Base-by-base conservation (phyloP, 225 moss, liverwort and hornwort species). In the Physcomitrium patens region DNA sequence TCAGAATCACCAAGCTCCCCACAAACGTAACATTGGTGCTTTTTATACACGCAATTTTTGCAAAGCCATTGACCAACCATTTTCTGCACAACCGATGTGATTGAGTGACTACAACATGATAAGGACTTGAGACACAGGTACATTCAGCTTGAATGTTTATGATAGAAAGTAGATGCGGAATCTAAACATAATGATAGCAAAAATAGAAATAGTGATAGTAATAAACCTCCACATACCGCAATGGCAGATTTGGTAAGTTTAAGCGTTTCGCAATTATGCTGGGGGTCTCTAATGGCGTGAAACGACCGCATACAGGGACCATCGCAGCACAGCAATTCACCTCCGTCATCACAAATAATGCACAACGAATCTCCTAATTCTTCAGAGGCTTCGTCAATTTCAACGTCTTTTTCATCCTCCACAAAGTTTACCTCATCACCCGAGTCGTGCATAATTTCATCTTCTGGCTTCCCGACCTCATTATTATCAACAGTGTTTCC, bases 261-360 rank as follows among this genome's bases (percentile, higher is more conserved):
- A 67, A 89, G 77, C n/a, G 81, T 57, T 47, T 4, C 11, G 62
- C 89, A 89, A 0, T 71, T 8, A 20, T 45, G 37, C 0, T 13
- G 0, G 0, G 0, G 0, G 59, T 24, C n/a, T 14, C 0, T 27
- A 41, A 69, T 59, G n/a, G 89, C 81, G 78, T 89, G 89, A 70
- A 82, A 89, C 31, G 89, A 84, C 75, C 89, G 89, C 86, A 86
- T 73, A 41, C 89, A 89, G 26, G 89, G 89, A 76, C 89, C 89
- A 70, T 89, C 89, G 63, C 89, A 89, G 58, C 82, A 86, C 53
- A 89, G 83, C 31, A 89, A 63, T 23, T 7, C 17, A 31, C 89
- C 89, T 37, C 89, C 89, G 59, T 89, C 89, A 62, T 89, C 89
- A 77, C 89, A 89, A 44, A 89, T 23, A 18, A 54, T 71, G 57